Percentiles rank a stretch among this genome's conserved stretches.
phyloP scores from a whole-genome alignment of 1,284 basidiomycete genomes.

The Heterobasidion parviporum region DNA sequence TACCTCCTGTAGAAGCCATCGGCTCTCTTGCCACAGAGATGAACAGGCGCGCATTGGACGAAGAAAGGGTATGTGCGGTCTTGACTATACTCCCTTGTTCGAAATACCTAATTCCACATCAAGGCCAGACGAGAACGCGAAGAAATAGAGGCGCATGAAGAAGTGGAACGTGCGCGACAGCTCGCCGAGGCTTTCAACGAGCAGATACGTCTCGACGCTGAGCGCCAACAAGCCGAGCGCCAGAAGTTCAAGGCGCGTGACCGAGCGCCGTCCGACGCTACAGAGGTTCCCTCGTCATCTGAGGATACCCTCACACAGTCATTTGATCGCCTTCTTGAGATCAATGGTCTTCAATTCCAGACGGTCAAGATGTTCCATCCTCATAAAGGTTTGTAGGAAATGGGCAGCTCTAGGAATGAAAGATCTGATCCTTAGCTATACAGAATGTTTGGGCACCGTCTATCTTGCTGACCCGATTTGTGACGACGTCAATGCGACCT shows the following conservation, averaged over 20 bases:
- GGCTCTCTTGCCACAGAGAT: constrained; percentile 70
- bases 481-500: constrained; percentile 45
- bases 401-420: background rate
- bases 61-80: constrained; percentile 40
- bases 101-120: background rate
- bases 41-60: constrained; percentile 58
- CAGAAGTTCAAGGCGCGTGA: constrained; percentile 45
- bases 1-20: constrained; percentile 46
- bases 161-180: constrained; percentile 34
- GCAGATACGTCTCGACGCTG: constrained; percentile 52
- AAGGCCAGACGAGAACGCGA: constrained; percentile 34
- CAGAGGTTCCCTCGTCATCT: constrained; percentile 41
- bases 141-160: constrained; percentile 40
- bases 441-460: constrained; percentile 54
- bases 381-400: constrained; percentile 37
- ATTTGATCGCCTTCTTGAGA: constrained; percentile 47
- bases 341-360: constrained; percentile 50
- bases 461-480: constrained; percentile 68
- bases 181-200: constrained; percentile 50
- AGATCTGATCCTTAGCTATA: background rate
- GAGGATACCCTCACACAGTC: constrained; percentile 52
- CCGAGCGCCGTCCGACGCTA: constrained; percentile 59
- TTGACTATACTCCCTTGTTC: background rate
- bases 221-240: constrained; percentile 39
- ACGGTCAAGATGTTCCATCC: constrained; percentile 67